These are phyloP conservation scores for Colletotrichum graminicola DNA, from an alignment of 2,329 filamentous ascomycete genomes.

Conservation along the genomic window DNA sequence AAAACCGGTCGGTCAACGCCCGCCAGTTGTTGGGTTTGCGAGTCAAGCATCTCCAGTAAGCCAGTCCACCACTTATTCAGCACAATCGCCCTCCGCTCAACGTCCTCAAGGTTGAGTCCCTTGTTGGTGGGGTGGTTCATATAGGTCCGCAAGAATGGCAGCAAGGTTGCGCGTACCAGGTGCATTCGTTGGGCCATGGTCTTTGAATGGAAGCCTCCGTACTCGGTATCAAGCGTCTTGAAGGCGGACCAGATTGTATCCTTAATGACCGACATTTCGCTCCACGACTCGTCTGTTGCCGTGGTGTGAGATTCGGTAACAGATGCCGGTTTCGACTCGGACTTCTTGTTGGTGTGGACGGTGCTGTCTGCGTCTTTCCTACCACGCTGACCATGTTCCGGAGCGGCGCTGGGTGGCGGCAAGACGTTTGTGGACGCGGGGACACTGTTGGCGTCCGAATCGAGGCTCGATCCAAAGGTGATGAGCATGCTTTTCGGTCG, in stretches of 20 bases:
- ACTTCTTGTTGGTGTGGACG: conserved; percentile 9
- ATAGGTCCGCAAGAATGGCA: conserved; percentile 83
- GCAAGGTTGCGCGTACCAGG: conserved; percentile 76
- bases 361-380: conserved; percentile 19
- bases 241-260: conserved; percentile 69
- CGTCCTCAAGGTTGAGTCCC: conserved; percentile 78
- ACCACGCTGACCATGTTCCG: conserved; percentile 18
- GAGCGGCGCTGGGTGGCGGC: conserved; percentile 53
- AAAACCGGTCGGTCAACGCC: conserved; percentile 86
- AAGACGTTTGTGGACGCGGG: conserved; percentile 61
- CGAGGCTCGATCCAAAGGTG: conserved; percentile 53
- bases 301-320: conserved; percentile 54
- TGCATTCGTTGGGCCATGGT: conserved; percentile 79
- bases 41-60: conserved; percentile 84
- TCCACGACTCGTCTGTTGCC: conserved; percentile 59
- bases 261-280: conserved; percentile 58
- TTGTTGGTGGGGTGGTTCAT: conserved; percentile 74
- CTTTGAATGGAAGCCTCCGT: conserved; percentile 75
- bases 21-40: conserved; percentile 75
- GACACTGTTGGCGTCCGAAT: conserved; percentile 56
- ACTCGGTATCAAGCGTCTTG: conserved; percentile 65
- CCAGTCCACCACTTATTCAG: conserved; percentile 93
- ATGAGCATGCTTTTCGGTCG: conserved; percentile 58
- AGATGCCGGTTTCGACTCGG: conserved; percentile 50
- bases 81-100: conserved; percentile 83